Conservation (phyloP, 805 yeast species). For the Brettanomyces nanus region DNA sequence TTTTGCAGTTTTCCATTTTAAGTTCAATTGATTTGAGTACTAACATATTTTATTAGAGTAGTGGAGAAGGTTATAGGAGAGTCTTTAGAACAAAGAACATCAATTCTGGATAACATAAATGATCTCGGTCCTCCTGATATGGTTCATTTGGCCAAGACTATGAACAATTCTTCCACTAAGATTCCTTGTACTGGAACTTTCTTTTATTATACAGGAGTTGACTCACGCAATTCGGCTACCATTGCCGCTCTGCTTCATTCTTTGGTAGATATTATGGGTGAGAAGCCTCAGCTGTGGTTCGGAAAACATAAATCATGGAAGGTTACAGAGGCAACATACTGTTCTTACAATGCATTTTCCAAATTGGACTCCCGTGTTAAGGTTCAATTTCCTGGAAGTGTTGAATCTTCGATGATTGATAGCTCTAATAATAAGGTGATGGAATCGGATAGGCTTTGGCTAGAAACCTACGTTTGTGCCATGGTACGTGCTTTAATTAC, state of each 20-base stretch:
- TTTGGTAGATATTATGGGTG: slow-evolving; percentile 53
- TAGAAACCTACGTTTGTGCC: slow-evolving; percentile 59
- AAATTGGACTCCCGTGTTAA: slow-evolving; percentile 63
- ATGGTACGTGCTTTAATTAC: slow-evolving; percentile 67
- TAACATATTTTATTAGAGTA: slow-evolving; percentile 29
- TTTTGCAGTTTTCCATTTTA: slow-evolving; percentile 6
- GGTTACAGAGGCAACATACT: slow-evolving; percentile 64
- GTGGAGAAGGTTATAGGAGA: slow-evolving; percentile 41
- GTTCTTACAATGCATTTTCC: slow-evolving; percentile 54
- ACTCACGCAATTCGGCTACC: slow-evolving; percentile 67
- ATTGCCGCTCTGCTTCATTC: slow-evolving; percentile 69
- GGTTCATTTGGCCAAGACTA: slow-evolving; percentile 38
- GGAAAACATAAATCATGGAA: slow-evolving; percentile 65
- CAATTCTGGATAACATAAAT: slow-evolving; percentile 46
- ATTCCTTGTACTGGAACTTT: slow-evolving; percentile 47
- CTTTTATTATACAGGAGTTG: slow-evolving; percentile 67
- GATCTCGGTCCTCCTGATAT: slow-evolving; percentile 72
- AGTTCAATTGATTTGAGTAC: neutral
- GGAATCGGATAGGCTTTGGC: slow-evolving; percentile 46
- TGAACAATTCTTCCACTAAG: slow-evolving; percentile 20
- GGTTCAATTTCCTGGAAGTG: slow-evolving; percentile 70
- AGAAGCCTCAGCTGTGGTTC: slow-evolving; percentile 69
- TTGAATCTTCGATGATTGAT: slow-evolving; percentile 45
- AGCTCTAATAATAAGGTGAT: slow-evolving; percentile 44
- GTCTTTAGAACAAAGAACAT: slow-evolving; percentile 56